These are phyloP conservation scores for Phytopythium mirpurense DNA, from an alignment of 352 stramenopile species.

Conservation along the genomic window DNA sequence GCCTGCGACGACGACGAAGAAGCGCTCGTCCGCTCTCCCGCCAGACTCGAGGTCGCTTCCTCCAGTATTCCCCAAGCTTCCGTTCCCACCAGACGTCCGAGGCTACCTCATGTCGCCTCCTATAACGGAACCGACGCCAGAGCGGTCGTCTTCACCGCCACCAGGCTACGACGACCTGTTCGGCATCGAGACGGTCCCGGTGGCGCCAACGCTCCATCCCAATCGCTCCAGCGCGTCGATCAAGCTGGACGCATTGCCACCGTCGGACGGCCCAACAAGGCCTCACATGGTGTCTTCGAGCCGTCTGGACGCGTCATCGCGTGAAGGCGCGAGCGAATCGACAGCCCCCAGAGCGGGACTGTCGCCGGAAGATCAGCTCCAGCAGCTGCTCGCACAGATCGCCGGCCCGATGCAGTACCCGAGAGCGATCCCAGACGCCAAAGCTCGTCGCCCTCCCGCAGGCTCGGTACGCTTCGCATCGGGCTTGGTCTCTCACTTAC, in stretches of 20 bases:
- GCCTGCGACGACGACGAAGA: background rate
- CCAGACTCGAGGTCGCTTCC: slow-evolving; percentile 1
- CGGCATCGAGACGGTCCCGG: slow-evolving; percentile 47
- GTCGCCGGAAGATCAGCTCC: slow-evolving; percentile 45
- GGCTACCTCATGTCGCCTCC: background rate
- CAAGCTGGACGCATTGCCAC: slow-evolving; percentile 5
- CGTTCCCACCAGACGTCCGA: background rate
- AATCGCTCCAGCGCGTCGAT: slow-evolving; percentile 8
- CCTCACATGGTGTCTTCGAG: background rate
- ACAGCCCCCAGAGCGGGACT: background rate
- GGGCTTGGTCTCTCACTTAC: background rate
- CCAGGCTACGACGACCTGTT: slow-evolving; percentile 61
- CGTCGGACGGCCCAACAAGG: background rate
- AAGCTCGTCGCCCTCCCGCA: background rate
- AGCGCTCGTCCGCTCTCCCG: background rate
- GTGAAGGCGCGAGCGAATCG: background rate
- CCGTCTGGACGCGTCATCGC: background rate
- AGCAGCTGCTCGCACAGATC: slow-evolving; percentile 49
- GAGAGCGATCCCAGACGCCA: background rate
- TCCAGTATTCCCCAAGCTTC: background rate
- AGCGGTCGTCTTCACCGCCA: slow-evolving; percentile 31
- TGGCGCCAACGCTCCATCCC: slow-evolving; percentile 6
- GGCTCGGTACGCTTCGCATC: background rate
- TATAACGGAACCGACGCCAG: background rate
- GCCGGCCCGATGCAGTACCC: background rate